Base-by-base conservation (phyloP, 2,329 filamentous ascomycete genomes). In the Neonectria faginata region DNA sequence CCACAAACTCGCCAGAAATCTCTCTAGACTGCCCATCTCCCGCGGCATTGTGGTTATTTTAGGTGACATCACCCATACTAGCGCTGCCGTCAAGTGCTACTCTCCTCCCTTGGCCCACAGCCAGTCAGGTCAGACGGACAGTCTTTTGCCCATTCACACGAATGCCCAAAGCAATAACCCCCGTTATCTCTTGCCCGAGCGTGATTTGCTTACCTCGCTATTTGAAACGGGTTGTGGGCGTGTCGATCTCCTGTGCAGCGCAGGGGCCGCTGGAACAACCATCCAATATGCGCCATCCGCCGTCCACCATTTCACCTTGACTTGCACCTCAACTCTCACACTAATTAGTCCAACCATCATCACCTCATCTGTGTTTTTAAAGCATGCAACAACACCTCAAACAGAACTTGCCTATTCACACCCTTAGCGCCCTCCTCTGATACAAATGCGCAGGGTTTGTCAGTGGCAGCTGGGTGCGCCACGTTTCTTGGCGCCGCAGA, bases 41-140 rank as follows among this genome's bases (percentile, higher is more conserved):
- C 39, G 9, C 8, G 9, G 39, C 9, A 6, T 41, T 41, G 3
- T 27, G n/a, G 39, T 20, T 42, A 42, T 54, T 39, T 54, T 54
- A 29, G 33, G 51, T 25, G 20, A 54, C 33, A 18, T 2, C 5
- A 8, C 12, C 20, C 27, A 42, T 42, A 11, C 29, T 33, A 33
- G 48, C 48, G 27, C 11, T 31, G n/a, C 16, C 11, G n/a, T 29
- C 25, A 25, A 8, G 14, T 20, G 27, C 25, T 25, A 25, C 25
- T 6, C 5, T 22, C 7, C 25, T n/a, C 18, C 27, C 8, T 22
- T 48, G 18, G 55, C 45, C 25, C 18, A 16, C n/a, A 20, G 20
- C 20, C 20, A 20, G 7, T 42, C 55, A 58, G 42, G 56, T 58
- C 56, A 58, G 56, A 50, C 56, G 45, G 56, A 16, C 44, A 36